phyloP scores from a whole-genome alignment of 169 alveolate genomes.

The Theileria equi region DNA sequence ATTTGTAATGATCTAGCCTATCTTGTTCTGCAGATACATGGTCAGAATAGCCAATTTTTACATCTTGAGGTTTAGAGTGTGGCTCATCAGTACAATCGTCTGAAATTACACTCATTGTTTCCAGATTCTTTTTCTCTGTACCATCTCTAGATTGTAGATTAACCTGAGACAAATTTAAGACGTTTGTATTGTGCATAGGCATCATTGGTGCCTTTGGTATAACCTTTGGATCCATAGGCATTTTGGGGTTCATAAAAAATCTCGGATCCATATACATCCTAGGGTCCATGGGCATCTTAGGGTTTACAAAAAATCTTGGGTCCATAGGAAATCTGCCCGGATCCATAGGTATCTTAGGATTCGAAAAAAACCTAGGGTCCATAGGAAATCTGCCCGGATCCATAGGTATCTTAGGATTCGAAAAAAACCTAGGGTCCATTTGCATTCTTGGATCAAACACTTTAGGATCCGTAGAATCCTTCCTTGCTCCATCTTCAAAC shows the following conservation, averaged over 20 bases:
- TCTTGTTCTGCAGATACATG: no score
- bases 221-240: background rate
- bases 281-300: background rate
- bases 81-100: conserved; percentile 45
- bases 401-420: no score
- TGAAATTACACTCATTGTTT: conserved; percentile 61
- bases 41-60: no score
- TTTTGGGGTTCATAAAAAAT: background rate
- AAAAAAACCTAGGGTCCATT: conserved; percentile 7
- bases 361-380: no score
- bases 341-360: no score
- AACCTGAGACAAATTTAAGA: conserved; percentile 10
- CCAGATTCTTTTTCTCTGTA: conserved; percentile 11
- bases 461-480: no score
- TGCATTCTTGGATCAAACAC: no score
- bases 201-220: background rate
- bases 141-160: background rate
- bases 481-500: no score
- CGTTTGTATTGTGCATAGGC: background rate
- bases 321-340: conserved; percentile 8
- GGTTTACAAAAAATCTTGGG: no score
- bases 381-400: conserved; percentile 3
- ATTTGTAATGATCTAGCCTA: no score
- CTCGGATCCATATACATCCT: conserved; percentile 3
- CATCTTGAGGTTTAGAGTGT: no score